A percentile compares a stretch with the other conserved stretches of the same genome.
phyloP scores from a whole-genome alignment of 768 basidiomycete genomes.

The Cubamyces sp. region DNA sequence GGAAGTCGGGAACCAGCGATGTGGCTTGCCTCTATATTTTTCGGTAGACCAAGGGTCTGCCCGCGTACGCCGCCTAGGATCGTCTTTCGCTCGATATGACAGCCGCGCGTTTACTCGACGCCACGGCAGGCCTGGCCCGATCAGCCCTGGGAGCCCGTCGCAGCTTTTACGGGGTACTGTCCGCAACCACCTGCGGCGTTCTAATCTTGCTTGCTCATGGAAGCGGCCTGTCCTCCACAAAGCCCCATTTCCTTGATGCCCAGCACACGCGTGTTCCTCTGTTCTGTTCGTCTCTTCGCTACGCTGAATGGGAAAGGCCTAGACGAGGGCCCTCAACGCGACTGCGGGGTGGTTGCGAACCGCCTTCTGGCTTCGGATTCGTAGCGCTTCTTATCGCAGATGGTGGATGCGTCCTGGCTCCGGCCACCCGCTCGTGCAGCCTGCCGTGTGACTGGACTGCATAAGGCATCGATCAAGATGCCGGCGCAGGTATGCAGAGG shows the following conservation, averaged over 20 bases:
- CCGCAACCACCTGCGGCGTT: conserved; percentile 2
- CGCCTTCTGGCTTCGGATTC: not conserved
- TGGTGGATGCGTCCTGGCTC: conserved; percentile 7
- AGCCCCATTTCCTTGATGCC: conserved; percentile 2
- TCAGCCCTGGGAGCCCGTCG: conserved; percentile 9
- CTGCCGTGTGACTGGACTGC: conserved; percentile 8
- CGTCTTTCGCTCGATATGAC: conserved; percentile 20
- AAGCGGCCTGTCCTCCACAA: conserved; percentile 2
- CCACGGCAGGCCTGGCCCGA: conserved; percentile 17
- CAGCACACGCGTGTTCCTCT: not conserved
- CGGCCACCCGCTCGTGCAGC: conserved; percentile 15
- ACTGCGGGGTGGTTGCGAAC: conserved; percentile 5
- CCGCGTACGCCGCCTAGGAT: conserved; percentile 5
- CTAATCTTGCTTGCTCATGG: conserved; percentile 8
- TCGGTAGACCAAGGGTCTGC: not conserved
- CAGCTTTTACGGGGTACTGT: conserved; percentile 9
- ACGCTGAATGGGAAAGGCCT: not conserved
- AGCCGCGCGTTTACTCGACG: conserved; percentile 16
- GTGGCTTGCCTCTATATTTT: not conserved
- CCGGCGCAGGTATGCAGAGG: not conserved
- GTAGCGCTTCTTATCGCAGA: conserved; percentile 10
- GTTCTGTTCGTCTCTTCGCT: not conserved
- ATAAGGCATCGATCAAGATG: conserved; percentile 16
- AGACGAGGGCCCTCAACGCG: not conserved
- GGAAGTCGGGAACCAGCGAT: not conserved